Evolutionary conservation across 352 stramenopile species (phyloP).

Genomic region (Pythium rhizo-oryzae): DNA sequence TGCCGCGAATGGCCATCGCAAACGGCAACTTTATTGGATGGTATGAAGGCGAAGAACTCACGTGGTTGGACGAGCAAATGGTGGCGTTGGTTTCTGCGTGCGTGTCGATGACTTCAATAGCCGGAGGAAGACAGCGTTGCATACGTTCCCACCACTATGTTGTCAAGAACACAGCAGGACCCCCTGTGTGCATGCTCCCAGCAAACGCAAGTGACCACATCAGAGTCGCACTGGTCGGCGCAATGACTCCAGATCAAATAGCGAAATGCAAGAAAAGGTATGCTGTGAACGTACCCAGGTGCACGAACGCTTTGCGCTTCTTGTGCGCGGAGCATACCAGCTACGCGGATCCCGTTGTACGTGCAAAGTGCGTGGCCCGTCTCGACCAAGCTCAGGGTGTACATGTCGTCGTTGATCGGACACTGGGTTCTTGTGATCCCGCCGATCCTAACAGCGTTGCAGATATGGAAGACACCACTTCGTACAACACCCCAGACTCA

Average conservation of each 20-base stretch:
- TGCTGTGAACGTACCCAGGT: background rate
- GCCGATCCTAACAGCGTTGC: background rate
- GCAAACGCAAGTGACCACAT: background rate
- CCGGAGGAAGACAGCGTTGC: conserved; percentile 5
- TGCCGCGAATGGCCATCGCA: background rate
- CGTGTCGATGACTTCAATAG: conserved; percentile 11
- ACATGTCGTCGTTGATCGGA: background rate
- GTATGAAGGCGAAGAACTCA: background rate
- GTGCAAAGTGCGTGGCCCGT: background rate
- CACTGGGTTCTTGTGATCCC: no score
- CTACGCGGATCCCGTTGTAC: no score
- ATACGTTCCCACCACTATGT: conserved; percentile 15
- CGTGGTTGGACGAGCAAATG: conserved; percentile 13
- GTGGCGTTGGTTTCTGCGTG: background rate
- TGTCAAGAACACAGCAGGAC: conserved; percentile 9
- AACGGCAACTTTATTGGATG: conserved; percentile 14
- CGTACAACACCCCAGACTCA: background rate
- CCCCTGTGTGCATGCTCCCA: background rate
- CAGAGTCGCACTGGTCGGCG: background rate
- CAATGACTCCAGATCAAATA: background rate
- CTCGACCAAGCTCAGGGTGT: background rate
- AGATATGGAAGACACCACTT: background rate
- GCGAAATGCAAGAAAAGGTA: background rate
- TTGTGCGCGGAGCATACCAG: background rate
- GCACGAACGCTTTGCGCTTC: background rate